Evolutionary conservation across 2,329 filamentous ascomycete species (phyloP).

Genomic region (Penicillium brevicompactum): DNA sequence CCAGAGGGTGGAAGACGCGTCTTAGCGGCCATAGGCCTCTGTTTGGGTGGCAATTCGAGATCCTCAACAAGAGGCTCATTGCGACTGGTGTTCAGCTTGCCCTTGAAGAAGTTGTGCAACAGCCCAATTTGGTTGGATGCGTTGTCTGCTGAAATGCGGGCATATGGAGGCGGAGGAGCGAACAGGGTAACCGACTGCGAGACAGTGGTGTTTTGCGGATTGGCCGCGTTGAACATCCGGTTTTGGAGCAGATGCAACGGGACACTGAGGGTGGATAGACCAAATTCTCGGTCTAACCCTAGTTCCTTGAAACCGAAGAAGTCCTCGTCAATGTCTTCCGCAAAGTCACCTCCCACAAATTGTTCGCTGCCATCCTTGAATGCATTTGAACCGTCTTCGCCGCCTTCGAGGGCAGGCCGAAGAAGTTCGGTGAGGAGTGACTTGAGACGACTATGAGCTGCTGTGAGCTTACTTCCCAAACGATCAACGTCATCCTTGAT

Average conservation of each 20-base stretch:
- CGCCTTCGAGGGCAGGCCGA: conserved; percentile 82
- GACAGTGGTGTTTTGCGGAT: conserved; percentile 66
- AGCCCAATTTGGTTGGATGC: conserved; percentile 81
- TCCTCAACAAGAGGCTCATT: conserved; percentile 87
- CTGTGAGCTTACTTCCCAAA: conserved; percentile 73
- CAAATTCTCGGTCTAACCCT: conserved; percentile 88
- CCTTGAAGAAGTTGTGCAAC: conserved; percentile 86
- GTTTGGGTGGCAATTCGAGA: conserved; percentile 90
- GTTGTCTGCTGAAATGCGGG: conserved; percentile 77
- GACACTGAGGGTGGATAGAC: conserved; percentile 82
- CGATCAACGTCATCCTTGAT: conserved; percentile 93
- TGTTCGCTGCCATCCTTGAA: conserved; percentile 98
- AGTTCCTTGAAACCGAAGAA: conserved; percentile 98
- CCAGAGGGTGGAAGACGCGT: conserved; percentile 50
- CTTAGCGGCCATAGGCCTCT: conserved; percentile 58
- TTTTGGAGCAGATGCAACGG: conserved; percentile 92
- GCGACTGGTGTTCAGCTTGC: conserved; percentile 81
- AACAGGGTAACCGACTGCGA: conserved; percentile 58
- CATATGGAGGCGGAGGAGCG: conserved; percentile 68
- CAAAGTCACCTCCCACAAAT: conserved; percentile 94
- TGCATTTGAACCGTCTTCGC: conserved; percentile 80
- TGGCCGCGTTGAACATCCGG: conserved; percentile 81
- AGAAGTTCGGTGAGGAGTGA: conserved; percentile 88
- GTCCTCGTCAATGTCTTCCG: conserved; percentile 95
- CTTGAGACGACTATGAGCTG: conserved; percentile 94